These are phyloP conservation scores for Boletales sp. DNA, from an alignment of 768 basidiomycete genomes.

Conservation along the genomic window DNA sequence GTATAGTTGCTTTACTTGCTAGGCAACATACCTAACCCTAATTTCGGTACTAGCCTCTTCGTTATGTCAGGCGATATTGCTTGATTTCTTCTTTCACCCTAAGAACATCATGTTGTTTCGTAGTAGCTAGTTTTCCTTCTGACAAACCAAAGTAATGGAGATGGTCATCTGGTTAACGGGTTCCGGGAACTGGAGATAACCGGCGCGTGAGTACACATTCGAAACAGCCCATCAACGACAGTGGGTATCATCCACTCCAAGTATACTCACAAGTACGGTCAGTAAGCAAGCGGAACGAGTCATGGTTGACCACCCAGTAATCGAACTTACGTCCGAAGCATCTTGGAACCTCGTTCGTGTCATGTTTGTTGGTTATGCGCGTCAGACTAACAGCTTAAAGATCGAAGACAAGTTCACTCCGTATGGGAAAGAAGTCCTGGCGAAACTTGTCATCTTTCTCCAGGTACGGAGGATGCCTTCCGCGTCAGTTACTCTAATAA, in stretches of 20 bases:
- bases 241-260: too few species aligned
- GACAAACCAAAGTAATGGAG: too few species aligned
- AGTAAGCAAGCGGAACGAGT: background rate
- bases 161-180: background rate
- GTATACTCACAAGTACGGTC: too few species aligned
- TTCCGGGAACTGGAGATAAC: constrained; percentile 7
- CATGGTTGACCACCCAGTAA: constrained; percentile 69
- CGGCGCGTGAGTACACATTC: constrained; percentile 3
- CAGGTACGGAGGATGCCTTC: constrained; percentile 45
- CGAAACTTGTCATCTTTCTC: constrained; percentile 80
- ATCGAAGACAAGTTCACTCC: constrained; percentile 92
- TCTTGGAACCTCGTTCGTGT: constrained; percentile 81
- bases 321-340: constrained; percentile 74
- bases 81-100: background rate
- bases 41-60: constrained; percentile 15
- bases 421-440: constrained; percentile 81
- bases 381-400: constrained; percentile 34
- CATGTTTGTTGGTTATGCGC: background rate
- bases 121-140: constrained; percentile 2
- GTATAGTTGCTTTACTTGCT: constrained; percentile 23
- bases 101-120: constrained; percentile 4
- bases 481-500: background rate
- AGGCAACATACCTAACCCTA: constrained; percentile 26
- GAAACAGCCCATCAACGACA: too few species aligned
- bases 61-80: constrained; percentile 2